phyloP scores from a whole-genome alignment of 1,284 basidiomycete genomes.

The Sporisorium graminicola region DNA sequence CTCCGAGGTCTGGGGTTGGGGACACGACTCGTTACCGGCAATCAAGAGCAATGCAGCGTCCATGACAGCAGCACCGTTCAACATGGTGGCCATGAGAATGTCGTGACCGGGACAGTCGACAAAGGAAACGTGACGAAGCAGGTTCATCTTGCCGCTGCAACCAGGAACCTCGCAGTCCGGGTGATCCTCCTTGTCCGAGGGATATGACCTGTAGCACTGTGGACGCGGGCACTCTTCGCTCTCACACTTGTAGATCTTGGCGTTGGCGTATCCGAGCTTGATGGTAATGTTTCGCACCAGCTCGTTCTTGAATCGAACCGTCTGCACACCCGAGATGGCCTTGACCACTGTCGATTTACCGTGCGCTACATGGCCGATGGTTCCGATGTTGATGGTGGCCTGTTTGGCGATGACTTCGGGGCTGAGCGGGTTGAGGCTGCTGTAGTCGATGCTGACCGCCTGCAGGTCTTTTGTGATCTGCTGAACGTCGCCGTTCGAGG shows the following conservation, averaged over 20 bases:
- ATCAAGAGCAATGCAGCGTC: conserved; percentile 95
- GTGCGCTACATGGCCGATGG: conserved; percentile 75
- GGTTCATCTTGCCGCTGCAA: conserved; percentile 89
- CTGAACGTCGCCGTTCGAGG: conserved; percentile 41
- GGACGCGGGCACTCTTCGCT: conserved; percentile 91
- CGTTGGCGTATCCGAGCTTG: conserved; percentile 97
- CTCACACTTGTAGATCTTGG: conserved; percentile 99
- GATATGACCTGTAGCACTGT: conserved; percentile 92
- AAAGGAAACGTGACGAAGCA: conserved; percentile 85
- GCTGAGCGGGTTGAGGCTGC: conserved; percentile 84
- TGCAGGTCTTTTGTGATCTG: conserved; percentile 48
- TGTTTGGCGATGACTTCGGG: conserved; percentile 98
- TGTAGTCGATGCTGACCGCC: conserved; percentile 44
- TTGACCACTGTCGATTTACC: conserved; percentile 99
- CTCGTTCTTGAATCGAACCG: conserved; percentile 98
- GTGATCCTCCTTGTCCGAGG: conserved; percentile 90
- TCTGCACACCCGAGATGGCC: conserved; percentile 99
- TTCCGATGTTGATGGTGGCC: conserved; percentile 74
- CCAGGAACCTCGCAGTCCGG: conserved; percentile 93
- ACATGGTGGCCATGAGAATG: conserved; percentile 97
- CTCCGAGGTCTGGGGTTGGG: conserved; percentile 98
- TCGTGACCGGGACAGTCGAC: conserved; percentile 78
- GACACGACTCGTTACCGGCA: conserved; percentile 97
- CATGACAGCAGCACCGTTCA: conserved; percentile 99
- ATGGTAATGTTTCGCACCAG: conserved; percentile 90